Evolutionary conservation across 2,329 filamentous ascomycete species (phyloP).

Genomic region (Ciborinia camelliae): DNA sequence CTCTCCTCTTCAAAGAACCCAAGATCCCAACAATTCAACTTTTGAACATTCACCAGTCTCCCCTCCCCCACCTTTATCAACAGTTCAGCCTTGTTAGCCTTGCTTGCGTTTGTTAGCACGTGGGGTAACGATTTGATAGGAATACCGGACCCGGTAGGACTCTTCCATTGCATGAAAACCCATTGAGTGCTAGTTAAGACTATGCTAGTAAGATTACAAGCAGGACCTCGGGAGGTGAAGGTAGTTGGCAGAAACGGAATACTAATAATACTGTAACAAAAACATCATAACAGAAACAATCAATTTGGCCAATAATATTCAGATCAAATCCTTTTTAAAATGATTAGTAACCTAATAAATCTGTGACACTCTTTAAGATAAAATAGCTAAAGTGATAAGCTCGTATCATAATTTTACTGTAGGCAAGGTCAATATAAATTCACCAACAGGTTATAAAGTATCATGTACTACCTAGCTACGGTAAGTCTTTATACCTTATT

Average conservation of each 20-base stretch:
- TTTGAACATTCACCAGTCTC: neutral
- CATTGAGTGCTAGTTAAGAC: too few species aligned
- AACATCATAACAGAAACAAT: too few species aligned
- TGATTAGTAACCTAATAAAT: neutral
- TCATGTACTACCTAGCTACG: too few species aligned
- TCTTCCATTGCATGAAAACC: constrained; percentile 1
- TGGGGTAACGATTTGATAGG: constrained; percentile 13
- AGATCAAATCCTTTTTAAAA: neutral
- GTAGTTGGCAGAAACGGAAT: neutral
- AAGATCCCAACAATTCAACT: too few species aligned
- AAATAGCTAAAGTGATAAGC: neutral
- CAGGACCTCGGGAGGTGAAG: too few species aligned
- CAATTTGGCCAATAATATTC: neutral
- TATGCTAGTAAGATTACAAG: too few species aligned
- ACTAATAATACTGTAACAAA: too few species aligned
- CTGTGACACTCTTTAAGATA: neutral
- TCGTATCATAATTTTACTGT: too few species aligned
- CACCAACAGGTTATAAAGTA: too few species aligned
- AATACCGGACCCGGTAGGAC: too few species aligned
- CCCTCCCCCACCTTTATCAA: neutral
- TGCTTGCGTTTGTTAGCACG: constrained; percentile 1
- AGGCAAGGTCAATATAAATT: too few species aligned
- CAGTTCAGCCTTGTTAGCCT: constrained; percentile 8
- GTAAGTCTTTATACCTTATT: too few species aligned
- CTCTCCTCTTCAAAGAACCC: neutral